Conservation (phyloP, 2,329 filamentous ascomycete species). For the Alternaria sp. region DNA sequence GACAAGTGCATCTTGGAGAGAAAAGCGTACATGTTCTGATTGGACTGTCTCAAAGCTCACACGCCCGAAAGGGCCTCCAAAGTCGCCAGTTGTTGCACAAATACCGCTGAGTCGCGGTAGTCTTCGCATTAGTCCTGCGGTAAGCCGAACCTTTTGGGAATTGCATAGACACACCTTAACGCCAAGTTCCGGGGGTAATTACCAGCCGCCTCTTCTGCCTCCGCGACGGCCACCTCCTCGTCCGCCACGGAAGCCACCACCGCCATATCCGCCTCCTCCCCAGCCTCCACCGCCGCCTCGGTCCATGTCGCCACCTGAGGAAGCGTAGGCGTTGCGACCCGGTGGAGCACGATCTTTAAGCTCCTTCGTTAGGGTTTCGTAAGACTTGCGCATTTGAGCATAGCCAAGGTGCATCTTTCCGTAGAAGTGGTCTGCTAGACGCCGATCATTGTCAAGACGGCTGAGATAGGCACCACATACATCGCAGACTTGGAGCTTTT, state of each 20-base stretch:
- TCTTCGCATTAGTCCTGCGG: slow-evolving; percentile 38
- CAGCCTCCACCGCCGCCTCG: slow-evolving; percentile 40
- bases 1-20: slow-evolving; percentile 40
- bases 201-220: slow-evolving; percentile 44
- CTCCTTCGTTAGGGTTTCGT: slow-evolving; percentile 85
- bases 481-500: slow-evolving; percentile 98
- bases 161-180: slow-evolving; percentile 51
- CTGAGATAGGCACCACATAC: slow-evolving; percentile 96
- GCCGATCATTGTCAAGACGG: slow-evolving; percentile 89
- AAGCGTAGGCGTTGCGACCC: slow-evolving; percentile 49
- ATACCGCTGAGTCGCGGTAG: slow-evolving; percentile 30
- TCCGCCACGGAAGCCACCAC: slow-evolving; percentile 38
- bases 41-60: slow-evolving; percentile 38
- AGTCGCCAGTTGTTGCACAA: slow-evolving; percentile 39
- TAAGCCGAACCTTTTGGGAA: slow-evolving; percentile 46
- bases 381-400: slow-evolving; percentile 96
- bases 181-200: slow-evolving; percentile 35
- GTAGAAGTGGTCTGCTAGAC: slow-evolving; percentile 96
- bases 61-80: slow-evolving; percentile 23
- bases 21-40: slow-evolving; percentile 48
- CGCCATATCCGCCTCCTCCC: slow-evolving; percentile 36
- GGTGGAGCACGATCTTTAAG: slow-evolving; percentile 75
- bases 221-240: slow-evolving; percentile 29
- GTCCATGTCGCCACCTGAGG: slow-evolving; percentile 36
- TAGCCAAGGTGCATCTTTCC: slow-evolving; percentile 99